Evolutionary conservation across 2,329 filamentous ascomycete species (phyloP), one percentile per base, ranked within the genome.

Genomic region (Fusarium subglutinans): DNA sequence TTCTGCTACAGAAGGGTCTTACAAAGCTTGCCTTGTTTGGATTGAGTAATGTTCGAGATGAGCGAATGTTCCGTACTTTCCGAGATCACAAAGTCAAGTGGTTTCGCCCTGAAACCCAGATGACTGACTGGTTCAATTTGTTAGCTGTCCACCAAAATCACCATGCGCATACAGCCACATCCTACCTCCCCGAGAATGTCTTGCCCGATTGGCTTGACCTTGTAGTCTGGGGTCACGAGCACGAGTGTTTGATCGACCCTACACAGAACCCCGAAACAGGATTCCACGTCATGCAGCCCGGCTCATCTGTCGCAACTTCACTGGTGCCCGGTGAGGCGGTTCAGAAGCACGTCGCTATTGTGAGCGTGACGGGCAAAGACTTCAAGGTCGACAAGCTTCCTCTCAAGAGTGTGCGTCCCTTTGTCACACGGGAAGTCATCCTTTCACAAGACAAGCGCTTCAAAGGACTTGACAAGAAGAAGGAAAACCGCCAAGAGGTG

Each of bases 131-230:
- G 93, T 99, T 98, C 87, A 98, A 98, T 79, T 83, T 99, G 66
- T 92, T 99, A 84, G 92, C 94, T 43, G 94, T 99, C 6, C 96
- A 99, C 80, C 96, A 99, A 80, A 99, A 99, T 77, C 96, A 98
- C 79, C 91, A 96, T 78, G 94, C 95, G 0, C 93, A 98, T 79
- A 97, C 94, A 0, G 90, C 95, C 24, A 98, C 96, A 0, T 92
- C 94, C n/a, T 98, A 98, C 79, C 88, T 99, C 0, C 96, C 97
- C 0, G 97, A 99, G 79, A 94, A 93, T 77, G 96, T 98, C 78
- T 86, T 99, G 1, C 97, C 96, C 0, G 91, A 94, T 24, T 98
- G 97, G 84, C 86, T 99, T 72, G 93, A 99, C 79, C 87, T 99
- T 9, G 90, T 99, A 0, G 89, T 99, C 57, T 99, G 96, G 96